phyloP scores from a whole-genome alignment of 495 filamentous ascomycete genomes.

The Hyaloscypha finlandica region DNA sequence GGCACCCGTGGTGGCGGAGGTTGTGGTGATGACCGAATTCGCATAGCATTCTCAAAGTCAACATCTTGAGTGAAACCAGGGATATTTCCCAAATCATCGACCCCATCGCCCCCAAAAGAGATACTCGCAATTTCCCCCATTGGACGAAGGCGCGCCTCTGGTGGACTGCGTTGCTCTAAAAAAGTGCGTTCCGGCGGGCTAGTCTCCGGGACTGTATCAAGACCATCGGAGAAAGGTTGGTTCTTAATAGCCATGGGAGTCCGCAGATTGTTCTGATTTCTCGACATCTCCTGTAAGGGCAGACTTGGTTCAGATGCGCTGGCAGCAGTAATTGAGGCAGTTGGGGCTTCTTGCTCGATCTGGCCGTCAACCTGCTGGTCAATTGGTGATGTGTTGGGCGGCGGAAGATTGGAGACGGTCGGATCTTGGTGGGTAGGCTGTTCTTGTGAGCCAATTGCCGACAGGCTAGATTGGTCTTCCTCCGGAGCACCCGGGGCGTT shows the following conservation, averaged over 20 bases:
- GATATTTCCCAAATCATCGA: slow-evolving; percentile 11
- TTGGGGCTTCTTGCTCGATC: not conserved
- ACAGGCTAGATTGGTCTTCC: not conserved
- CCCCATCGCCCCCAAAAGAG: slow-evolving; percentile 17
- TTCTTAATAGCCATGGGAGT: slow-evolving; percentile 18
- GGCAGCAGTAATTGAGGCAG: not conserved
- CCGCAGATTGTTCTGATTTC: slow-evolving; percentile 16
- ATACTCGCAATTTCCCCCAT: slow-evolving; percentile 31
- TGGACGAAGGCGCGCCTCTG: slow-evolving; percentile 15
- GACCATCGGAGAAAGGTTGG: slow-evolving; percentile 13
- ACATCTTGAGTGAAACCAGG: slow-evolving; percentile 30
- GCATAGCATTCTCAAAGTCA: slow-evolving; percentile 23
- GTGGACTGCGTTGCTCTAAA: slow-evolving; percentile 7
- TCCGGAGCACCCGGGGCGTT: not conserved
- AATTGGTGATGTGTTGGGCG: not conserved
- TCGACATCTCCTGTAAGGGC: slow-evolving; percentile 23
- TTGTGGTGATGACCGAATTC: slow-evolving; percentile 8
- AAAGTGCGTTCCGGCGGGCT: slow-evolving; percentile 19
- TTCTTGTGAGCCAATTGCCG: not conserved
- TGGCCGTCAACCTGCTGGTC: not conserved
- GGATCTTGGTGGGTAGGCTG: not conserved
- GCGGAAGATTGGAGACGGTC: not conserved
- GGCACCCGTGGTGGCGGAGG: not conserved
- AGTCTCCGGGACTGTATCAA: slow-evolving; percentile 27
- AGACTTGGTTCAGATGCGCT: slow-evolving; percentile 13